Evolutionary conservation across 129 eudicot species (phyloP).

Genomic region (Lactuca sativa): DNA sequence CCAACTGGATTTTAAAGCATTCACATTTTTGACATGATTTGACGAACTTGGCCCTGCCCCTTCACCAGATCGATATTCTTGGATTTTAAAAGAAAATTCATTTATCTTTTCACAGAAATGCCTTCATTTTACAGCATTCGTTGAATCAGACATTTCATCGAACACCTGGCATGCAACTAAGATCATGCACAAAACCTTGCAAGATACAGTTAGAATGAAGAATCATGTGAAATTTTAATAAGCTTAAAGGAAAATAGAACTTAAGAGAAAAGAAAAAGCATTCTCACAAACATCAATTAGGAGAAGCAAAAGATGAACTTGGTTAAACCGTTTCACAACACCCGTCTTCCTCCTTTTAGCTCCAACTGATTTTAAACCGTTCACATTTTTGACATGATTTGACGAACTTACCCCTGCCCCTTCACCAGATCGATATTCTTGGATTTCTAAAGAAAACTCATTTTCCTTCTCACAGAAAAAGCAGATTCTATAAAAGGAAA

Average conservation of each 20-base stretch:
- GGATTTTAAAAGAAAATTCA: conserved; percentile 21
- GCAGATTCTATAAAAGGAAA: not conserved
- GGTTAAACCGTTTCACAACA: conserved; percentile 68
- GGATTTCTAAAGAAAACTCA: conserved; percentile 15
- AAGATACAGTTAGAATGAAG: too few relatives aligned
- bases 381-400: conserved; percentile 35
- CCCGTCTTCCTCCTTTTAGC: conserved; percentile 78
- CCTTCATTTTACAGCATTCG: conserved; percentile 9
- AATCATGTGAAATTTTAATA: too few relatives aligned
- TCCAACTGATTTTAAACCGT: conserved; percentile 43
- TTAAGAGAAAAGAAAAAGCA: too few relatives aligned
- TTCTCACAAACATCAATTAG: too few relatives aligned
- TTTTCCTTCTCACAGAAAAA: conserved; percentile 20
- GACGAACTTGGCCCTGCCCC: conserved; percentile 37
- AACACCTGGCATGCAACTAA: too few relatives aligned
- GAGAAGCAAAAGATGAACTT: conserved; percentile 4
- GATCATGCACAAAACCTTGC: too few relatives aligned
- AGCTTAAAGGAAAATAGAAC: too few relatives aligned
- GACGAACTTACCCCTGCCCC: conserved; percentile 37
- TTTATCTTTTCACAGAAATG: conserved; percentile 32
- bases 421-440: conserved; percentile 24
- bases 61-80: conserved; percentile 34
- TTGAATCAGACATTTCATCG: too few relatives aligned
- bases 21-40: conserved; percentile 36
- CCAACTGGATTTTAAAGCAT: conserved; percentile 40